Base-by-base conservation (phyloP, 495 filamentous ascomycete species). In the Pyrenopolyporus hunteri region DNA sequence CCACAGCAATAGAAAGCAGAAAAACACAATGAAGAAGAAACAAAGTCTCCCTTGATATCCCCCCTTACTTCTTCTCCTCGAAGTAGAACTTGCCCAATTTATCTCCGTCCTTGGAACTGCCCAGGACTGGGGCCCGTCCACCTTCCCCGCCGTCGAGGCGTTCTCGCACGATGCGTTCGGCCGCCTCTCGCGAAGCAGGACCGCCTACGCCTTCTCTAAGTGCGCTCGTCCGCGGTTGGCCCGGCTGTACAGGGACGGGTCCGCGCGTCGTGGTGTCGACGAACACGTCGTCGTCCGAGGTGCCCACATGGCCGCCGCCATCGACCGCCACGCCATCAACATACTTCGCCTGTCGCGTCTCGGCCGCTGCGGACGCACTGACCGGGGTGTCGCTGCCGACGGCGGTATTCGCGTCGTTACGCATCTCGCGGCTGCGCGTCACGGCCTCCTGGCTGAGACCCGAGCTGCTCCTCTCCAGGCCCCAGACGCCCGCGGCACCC, bases 121-220 rank as follows among this genome's bases (percentile, higher is more conserved):
- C 72, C 59, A 83, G 26, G 10, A 75, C 67, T 26, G 72, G 61
- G 2, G 28, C 52, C 50, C 76, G 70, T 5, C 51, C 66, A 1
- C 61, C 69, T 48, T 78, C 77, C 28, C 75, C 77, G 6, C 73
- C 68, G 46, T 78, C 79, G 28, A 80, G 67, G 20, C 78, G 70
- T 57, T 85, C 81, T 5, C 79, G 72, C 19, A 87, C 57, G 46
- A 85, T 83, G 25, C 81, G 71, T 73, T 86, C 83, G 0, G 83
- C 80, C 4, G 76, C 71, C 43, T 80, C 78, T 10, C 73, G 73
- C 0, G 71, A 50, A 0, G 68, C 68, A 0, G 74, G 59, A 0
- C 70, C 67, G 39, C 59, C 67, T 42, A 63, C 63, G 31, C 63
- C 52, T 66, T 76, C 74, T 16, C 72, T 36, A 9, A 76, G 67